Conservation (phyloP, 768 basidiomycete species). For the Rickenella mellea region DNA sequence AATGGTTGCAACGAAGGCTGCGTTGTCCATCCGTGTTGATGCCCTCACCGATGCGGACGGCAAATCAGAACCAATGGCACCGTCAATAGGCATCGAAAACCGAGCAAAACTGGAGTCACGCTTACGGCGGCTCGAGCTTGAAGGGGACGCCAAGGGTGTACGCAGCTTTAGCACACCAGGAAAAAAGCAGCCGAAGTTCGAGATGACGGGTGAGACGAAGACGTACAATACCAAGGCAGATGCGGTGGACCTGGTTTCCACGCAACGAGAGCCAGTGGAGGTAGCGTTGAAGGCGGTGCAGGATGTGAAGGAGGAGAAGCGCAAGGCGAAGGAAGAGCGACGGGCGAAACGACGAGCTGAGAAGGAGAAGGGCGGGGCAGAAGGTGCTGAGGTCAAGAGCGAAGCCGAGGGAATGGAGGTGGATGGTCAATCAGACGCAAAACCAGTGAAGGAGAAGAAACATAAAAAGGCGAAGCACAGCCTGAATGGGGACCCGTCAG, state of each 20-base stretch:
- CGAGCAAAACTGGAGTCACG: slow-evolving; percentile 94
- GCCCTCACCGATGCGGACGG: slow-evolving; percentile 88
- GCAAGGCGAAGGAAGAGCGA: slow-evolving; percentile 68
- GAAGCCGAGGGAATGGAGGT: slow-evolving; percentile 35
- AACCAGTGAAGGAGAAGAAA: slow-evolving; percentile 19
- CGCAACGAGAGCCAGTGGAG: slow-evolving; percentile 64
- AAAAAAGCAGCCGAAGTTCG: slow-evolving; percentile 71
- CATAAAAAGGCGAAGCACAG: slow-evolving; percentile 31
- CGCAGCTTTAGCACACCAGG: slow-evolving; percentile 53
- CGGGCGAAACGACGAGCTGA: slow-evolving; percentile 53
- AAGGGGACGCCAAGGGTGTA: slow-evolving; percentile 63
- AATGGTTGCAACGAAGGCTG: slow-evolving; percentile 98
- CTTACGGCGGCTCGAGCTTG: slow-evolving; percentile 79
- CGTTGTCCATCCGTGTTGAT: slow-evolving; percentile 94
- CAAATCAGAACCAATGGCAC: slow-evolving; percentile 74
- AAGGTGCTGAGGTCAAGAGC: slow-evolving; percentile 19
- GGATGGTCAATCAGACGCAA: slow-evolving; percentile 22
- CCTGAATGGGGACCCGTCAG: neutral
- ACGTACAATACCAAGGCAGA: slow-evolving; percentile 86
- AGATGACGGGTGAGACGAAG: slow-evolving; percentile 68
- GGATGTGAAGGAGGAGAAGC: slow-evolving; percentile 86
- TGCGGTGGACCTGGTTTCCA: slow-evolving; percentile 76
- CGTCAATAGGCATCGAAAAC: slow-evolving; percentile 87
- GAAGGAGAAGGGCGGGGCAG: slow-evolving; percentile 33
- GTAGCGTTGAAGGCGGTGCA: slow-evolving; percentile 62